Conservation (phyloP, 345 rosid genomes). For the Syzygium aqueum region DNA sequence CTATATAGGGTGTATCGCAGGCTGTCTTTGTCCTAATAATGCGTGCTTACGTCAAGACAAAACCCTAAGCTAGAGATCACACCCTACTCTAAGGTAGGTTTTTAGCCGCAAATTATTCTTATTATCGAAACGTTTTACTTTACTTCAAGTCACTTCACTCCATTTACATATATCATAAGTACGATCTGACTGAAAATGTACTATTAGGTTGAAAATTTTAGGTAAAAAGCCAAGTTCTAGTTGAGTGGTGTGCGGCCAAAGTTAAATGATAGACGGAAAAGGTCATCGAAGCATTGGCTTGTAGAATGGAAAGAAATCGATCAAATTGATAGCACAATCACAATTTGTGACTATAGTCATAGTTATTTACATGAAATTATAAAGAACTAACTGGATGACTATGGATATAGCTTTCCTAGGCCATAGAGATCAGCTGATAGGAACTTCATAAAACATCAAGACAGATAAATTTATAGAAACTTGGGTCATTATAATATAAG, state of each 20-base stretch:
- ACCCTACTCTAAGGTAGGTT: not conserved
- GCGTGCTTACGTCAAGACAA: not conserved
- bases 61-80: not conserved
- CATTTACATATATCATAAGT: not conserved
- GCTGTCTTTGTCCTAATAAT: not conserved
- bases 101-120: not conserved
- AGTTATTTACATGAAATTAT: fast-evolving
- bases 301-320: not conserved
- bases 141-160: not conserved
- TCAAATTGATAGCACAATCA: not conserved
- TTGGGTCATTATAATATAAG: not conserved
- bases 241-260: fast-evolving
- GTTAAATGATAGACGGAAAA: not conserved
- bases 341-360: not conserved
- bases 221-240: fast-evolving
- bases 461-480: not conserved
- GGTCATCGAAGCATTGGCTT: not conserved
- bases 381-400: not conserved
- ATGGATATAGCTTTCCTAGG: not conserved
- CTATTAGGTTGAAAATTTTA: not conserved
- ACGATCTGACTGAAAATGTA: fast-evolving
- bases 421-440: not conserved
- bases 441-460: not conserved
- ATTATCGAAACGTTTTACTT: not conserved
- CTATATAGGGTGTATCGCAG: not conserved